Evolutionary conservation across 345 rosid species (phyloP).

Genomic region (Corchorus capsularis): DNA sequence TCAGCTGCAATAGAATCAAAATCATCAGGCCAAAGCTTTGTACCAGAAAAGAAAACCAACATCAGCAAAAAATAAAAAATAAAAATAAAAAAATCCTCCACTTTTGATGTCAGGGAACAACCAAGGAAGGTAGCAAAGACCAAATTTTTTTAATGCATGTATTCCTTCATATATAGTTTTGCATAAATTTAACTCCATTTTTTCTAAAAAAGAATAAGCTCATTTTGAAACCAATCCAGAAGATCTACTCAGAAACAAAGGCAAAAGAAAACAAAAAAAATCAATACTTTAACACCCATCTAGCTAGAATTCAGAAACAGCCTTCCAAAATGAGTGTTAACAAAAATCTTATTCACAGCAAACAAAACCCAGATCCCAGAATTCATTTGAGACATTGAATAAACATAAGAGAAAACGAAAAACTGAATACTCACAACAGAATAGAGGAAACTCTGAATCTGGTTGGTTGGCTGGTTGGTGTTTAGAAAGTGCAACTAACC

Average conservation of each 20-base stretch:
- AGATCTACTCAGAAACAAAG: not conserved
- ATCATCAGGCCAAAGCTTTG: not conserved
- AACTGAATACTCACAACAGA: not conserved
- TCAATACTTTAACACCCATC: not conserved
- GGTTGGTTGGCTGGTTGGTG: not conserved
- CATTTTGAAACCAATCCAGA: not conserved
- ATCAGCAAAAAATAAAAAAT: not conserved
- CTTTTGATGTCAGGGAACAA: not conserved
- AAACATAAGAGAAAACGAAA: not conserved
- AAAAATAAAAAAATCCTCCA: not conserved
- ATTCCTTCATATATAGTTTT: not conserved
- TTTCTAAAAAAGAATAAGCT: not conserved
- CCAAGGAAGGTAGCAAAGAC: not conserved
- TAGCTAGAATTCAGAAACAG: not conserved
- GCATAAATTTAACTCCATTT: not conserved
- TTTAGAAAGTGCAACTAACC: conserved; percentile 4
- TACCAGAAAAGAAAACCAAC: not conserved
- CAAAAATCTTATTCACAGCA: not conserved
- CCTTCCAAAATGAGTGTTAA: conserved; percentile 1
- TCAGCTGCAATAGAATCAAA: not conserved
- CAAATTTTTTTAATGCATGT: conserved; percentile 5
- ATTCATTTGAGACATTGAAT: not conserved
- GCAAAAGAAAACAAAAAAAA: not conserved
- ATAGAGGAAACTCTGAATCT: conserved; percentile 11
- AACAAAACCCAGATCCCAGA: conserved; percentile 10